Percentiles rank a stretch among this genome's conserved stretches.
Conservation (phyloP, 2,329 filamentous ascomycete genomes). For the Fusarium sp. region DNA sequence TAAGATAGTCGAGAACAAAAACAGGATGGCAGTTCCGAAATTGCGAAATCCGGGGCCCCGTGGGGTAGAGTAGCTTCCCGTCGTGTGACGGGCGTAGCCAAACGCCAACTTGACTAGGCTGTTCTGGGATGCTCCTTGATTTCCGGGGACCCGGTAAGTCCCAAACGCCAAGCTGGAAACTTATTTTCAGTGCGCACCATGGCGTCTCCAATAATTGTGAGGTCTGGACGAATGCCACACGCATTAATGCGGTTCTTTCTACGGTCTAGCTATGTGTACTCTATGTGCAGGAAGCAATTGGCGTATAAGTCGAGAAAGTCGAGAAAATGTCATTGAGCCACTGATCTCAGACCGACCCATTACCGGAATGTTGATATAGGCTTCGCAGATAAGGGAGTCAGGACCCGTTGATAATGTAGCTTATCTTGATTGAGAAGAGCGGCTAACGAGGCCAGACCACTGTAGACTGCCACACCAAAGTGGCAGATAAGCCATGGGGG, state of each 20-base stretch:
- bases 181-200: background rate
- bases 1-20: background rate
- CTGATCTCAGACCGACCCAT: background rate
- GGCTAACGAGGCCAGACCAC: background rate
- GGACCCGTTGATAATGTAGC: background rate
- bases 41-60: slow-evolving; percentile 30
- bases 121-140: background rate
- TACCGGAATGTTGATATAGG: background rate
- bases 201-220: background rate
- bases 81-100: background rate
- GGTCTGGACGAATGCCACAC: background rate
- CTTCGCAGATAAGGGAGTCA: background rate
- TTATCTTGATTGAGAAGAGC: background rate
- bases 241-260: background rate
- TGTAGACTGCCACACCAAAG: background rate
- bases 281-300: background rate
- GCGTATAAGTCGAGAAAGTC: fast-evolving
- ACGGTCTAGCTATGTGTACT: background rate
- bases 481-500: background rate
- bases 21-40: slow-evolving; percentile 21
- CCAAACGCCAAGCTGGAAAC: background rate
- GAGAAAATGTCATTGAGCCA: fast-evolving
- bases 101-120: background rate
- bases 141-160: background rate
- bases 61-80: slow-evolving; percentile 8